Evolutionary conservation across 371 early-diverging fungal species (phyloP).

Genomic region (Coemansia sp.): DNA sequence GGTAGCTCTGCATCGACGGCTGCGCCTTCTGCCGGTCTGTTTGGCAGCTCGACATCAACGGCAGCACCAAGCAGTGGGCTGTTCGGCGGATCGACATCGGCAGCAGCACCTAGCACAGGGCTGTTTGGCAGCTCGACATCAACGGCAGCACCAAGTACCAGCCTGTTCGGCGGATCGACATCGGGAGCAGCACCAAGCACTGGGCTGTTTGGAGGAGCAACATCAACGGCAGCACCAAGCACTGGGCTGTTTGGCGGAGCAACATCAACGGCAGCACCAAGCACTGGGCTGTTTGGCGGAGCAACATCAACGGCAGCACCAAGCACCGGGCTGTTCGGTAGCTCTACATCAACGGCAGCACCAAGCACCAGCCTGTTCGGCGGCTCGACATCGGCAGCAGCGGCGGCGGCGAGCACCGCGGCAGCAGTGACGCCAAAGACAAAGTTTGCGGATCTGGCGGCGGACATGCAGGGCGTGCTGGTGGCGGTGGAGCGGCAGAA

Average conservation of each 20-base stretch:
- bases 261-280: not conserved
- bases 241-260: not conserved
- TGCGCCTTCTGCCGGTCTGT: not conserved
- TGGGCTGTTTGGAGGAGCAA: not conserved
- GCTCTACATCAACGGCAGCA: not conserved
- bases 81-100: not conserved
- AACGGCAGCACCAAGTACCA: not conserved
- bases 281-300: not conserved
- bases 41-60: not conserved
- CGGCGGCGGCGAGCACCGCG: not conserved
- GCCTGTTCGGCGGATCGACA: not conserved
- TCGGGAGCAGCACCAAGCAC: not conserved
- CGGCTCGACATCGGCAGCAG: not conserved
- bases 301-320: not conserved
- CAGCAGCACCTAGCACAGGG: not conserved
- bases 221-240: not conserved
- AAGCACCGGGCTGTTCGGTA: not conserved
- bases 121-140: not conserved
- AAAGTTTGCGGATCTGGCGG: slow-evolving; percentile 37
- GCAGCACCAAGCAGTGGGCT: not conserved
- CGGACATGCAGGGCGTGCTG: slow-evolving; percentile 22
- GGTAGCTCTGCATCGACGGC: slow-evolving; percentile 1
- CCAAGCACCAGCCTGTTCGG: not conserved
- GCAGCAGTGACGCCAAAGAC: slow-evolving; percentile 31
- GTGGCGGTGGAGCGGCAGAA: slow-evolving; percentile 31